A percentile compares a stretch with the other conserved stretches of the same genome.
These are phyloP conservation scores for Orbilia ellipsospora DNA, from an alignment of 2,329 filamentous ascomycete species.

Conservation along the genomic window DNA sequence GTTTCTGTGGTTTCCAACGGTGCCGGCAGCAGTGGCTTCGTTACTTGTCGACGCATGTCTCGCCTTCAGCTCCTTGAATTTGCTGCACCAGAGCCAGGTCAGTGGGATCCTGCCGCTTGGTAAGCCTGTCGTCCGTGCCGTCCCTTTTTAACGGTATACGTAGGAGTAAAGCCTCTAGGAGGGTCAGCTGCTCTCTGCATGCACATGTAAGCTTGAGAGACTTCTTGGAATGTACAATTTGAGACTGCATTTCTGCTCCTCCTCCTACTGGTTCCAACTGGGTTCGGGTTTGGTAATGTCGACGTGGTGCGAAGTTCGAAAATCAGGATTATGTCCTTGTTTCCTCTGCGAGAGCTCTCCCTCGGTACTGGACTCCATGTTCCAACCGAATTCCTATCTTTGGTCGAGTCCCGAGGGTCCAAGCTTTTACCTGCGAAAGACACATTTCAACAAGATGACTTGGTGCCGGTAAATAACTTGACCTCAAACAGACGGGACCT, in stretches of 20 bases:
- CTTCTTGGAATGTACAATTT: constrained; percentile 36
- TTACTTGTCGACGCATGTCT: constrained; percentile 48
- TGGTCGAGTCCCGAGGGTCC: too few species aligned
- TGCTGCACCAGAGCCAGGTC: constrained; percentile 8
- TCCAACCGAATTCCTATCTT: too few species aligned
- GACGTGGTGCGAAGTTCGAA: not conserved
- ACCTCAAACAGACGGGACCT: too few species aligned
- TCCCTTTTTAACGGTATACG: constrained; percentile 45
- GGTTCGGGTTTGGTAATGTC: constrained; percentile 13
- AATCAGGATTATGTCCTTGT: too few species aligned
- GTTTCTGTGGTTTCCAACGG: not conserved
- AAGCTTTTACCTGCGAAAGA: too few species aligned
- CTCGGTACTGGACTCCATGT: too few species aligned
- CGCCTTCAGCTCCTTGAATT: constrained; percentile 43
- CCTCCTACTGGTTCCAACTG: constrained; percentile 23
- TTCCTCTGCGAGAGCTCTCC: too few species aligned
- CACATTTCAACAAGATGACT: too few species aligned
- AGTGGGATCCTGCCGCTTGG: constrained; percentile 10
- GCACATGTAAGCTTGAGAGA: constrained; percentile 13
- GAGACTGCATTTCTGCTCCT: constrained; percentile 2
- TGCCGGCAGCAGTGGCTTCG: constrained; percentile 14
- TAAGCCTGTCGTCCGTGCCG: constrained; percentile 46
- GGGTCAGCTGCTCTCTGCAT: constrained; percentile 40
- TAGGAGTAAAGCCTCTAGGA: constrained; percentile 2
- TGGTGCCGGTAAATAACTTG: too few species aligned